These are phyloP conservation scores for Rostrohypoxylon terebratum DNA, from an alignment of 495 filamentous ascomycete species.

Conservation along the genomic window DNA sequence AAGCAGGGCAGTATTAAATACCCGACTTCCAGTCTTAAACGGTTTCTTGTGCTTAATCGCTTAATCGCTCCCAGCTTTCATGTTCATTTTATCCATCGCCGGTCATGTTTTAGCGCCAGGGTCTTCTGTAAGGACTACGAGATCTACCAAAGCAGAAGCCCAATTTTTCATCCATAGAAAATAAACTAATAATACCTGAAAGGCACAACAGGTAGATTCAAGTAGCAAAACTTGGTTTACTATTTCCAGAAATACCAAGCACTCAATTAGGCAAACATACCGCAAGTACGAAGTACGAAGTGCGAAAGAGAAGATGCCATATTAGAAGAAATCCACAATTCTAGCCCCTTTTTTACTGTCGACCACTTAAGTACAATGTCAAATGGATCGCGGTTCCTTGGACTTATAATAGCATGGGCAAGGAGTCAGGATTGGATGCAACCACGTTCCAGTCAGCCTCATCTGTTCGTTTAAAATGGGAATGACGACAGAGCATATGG, in stretches of 20 bases:
- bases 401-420: background rate
- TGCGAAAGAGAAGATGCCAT: background rate
- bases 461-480: constrained; percentile 2
- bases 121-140: constrained; percentile 15
- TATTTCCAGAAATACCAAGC: background rate
- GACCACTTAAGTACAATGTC: background rate
- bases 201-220: background rate
- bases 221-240: background rate
- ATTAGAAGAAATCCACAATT: background rate
- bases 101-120: constrained; percentile 23
- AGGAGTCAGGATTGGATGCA: background rate
- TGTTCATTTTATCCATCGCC: background rate
- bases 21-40: background rate
- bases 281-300: background rate
- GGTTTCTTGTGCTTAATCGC: background rate
- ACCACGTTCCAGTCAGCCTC: constrained; percentile 1
- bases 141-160: constrained; percentile 1
- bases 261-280: background rate
- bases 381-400: background rate
- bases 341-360: background rate
- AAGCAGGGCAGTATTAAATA: background rate
- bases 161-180: background rate
- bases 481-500: constrained; percentile 1
- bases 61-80: constrained; percentile 30
- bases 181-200: background rate